phyloP scores from a whole-genome alignment of 345 rosid species.

The Eucalyptus pauciflora region DNA sequence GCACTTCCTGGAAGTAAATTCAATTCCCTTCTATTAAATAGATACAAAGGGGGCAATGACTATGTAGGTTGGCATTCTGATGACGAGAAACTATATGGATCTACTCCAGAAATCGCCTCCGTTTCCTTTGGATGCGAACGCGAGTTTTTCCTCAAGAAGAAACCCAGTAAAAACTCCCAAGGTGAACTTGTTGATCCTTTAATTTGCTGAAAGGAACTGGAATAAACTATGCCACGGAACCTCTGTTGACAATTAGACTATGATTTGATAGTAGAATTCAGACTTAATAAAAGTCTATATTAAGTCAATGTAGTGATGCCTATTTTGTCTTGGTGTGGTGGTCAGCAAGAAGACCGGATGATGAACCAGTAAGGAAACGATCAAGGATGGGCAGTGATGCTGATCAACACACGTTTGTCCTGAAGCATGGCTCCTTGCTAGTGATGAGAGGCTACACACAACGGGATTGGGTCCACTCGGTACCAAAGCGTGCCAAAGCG shows the following conservation, averaged over 20 bases:
- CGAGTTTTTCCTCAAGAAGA: conserved; percentile 72
- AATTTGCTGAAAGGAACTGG: not conserved
- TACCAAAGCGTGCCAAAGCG: conserved; percentile 74
- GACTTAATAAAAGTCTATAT: not conserved
- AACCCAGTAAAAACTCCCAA: conserved; percentile 27
- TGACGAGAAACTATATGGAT: conserved; percentile 87
- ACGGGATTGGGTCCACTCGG: conserved; percentile 88
- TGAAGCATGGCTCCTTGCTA: conserved; percentile 85
- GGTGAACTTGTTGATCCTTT: conserved; percentile 15
- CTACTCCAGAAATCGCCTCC: conserved; percentile 77
- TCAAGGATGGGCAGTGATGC: conserved; percentile 17
- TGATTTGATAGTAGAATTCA: not conserved
- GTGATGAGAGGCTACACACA: conserved; percentile 88
- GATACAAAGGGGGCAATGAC: conserved; percentile 76
- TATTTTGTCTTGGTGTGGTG: not conserved
- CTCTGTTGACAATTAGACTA: not conserved
- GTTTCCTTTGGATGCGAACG: conserved; percentile 89
- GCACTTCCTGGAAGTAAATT: conserved; percentile 77
- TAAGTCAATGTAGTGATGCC: not conserved
- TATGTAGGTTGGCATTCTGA: conserved; percentile 92
- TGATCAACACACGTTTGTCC: conserved; percentile 38
- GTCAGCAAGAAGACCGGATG: conserved; percentile 13
- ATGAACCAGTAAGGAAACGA: conserved; percentile 48
- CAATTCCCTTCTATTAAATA: conserved; percentile 79
- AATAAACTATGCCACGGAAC: not conserved